These are phyloP conservation scores for Phalaenopsis equestris DNA, from an alignment of 106 monocot species.

Conservation along the genomic window DNA sequence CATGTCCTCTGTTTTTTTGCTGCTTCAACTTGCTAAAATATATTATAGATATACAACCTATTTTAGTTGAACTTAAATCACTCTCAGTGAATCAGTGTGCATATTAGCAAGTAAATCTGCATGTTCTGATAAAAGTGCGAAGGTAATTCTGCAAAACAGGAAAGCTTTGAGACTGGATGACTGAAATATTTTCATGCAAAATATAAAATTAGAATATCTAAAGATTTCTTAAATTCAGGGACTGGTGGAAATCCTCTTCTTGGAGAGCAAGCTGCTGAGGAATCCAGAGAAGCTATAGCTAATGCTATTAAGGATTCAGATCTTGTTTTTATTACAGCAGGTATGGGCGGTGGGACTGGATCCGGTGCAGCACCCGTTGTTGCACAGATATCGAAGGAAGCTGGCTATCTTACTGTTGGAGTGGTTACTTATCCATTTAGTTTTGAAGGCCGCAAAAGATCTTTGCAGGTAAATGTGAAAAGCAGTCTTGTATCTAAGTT, in stretches of 20 bases:
- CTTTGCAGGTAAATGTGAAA: conserved; percentile 54
- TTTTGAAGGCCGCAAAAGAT: conserved; percentile 97
- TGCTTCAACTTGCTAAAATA: neutral
- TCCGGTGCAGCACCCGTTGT: conserved; percentile 99
- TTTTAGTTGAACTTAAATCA: neutral
- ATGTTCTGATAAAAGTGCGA: neutral
- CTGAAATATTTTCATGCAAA: neutral
- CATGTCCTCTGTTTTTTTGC: neutral
- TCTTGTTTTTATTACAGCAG: conserved; percentile 94
- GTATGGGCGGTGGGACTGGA: conserved; percentile 97
- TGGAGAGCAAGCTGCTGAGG: conserved; percentile 98
- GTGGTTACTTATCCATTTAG: conserved; percentile 99
- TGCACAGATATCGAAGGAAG: conserved; percentile 94
- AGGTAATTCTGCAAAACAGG: neutral
- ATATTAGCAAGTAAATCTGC: neutral
- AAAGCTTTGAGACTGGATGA: neutral
- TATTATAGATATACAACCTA: neutral
- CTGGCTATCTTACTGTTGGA: conserved; percentile 96
- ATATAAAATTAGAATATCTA: neutral
- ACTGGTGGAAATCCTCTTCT: conserved; percentile 94
- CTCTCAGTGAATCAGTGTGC: neutral
- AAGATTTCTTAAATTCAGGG: conserved; percentile 33
- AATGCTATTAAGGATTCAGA: conserved; percentile 81
- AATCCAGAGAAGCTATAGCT: conserved; percentile 83
- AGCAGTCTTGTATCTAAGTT: neutral